phyloP scores from a whole-genome alignment of 2,329 filamentous ascomycete genomes.

The Aspergillus felis region DNA sequence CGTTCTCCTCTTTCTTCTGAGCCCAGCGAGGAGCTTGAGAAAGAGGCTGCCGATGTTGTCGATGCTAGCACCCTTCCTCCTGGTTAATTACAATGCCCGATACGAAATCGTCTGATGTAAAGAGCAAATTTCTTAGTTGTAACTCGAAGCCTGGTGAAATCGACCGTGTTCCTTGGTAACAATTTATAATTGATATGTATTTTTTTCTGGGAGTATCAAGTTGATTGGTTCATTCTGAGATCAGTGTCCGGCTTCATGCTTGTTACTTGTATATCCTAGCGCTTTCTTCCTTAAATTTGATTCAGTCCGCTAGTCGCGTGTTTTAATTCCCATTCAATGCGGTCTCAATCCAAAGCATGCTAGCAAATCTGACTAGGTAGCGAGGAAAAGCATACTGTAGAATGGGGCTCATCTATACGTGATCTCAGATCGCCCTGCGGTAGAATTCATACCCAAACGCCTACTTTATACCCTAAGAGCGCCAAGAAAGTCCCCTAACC shows the following conservation, averaged over 20 bases:
- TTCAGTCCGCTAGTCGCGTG: background rate
- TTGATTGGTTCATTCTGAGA: background rate
- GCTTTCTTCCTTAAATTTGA: background rate
- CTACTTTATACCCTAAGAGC: background rate
- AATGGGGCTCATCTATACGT: background rate
- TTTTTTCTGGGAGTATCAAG: background rate
- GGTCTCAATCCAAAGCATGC: background rate
- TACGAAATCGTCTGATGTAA: conserved; percentile 10
- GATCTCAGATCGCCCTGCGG: background rate
- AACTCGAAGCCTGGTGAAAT: background rate
- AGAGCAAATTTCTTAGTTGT: conserved; percentile 18
- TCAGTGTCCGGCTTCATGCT: background rate
- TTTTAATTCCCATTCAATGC: background rate
- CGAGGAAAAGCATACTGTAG: background rate
- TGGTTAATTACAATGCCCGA: conserved; percentile 54
- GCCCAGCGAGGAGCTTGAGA: conserved; percentile 67
- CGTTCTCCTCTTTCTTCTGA: conserved; percentile 76
- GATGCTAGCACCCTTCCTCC: conserved; percentile 92
- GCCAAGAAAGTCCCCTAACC: background rate
- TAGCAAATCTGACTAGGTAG: background rate
- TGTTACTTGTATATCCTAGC: background rate
- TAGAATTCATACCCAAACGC: conserved; percentile 1
- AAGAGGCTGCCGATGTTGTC: conserved; percentile 91
- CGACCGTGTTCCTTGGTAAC: background rate
- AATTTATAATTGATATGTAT: background rate